phyloP scores from a whole-genome alignment of 2,329 filamentous ascomycete genomes.

The Paraphaeosphaeria sporulosa region DNA sequence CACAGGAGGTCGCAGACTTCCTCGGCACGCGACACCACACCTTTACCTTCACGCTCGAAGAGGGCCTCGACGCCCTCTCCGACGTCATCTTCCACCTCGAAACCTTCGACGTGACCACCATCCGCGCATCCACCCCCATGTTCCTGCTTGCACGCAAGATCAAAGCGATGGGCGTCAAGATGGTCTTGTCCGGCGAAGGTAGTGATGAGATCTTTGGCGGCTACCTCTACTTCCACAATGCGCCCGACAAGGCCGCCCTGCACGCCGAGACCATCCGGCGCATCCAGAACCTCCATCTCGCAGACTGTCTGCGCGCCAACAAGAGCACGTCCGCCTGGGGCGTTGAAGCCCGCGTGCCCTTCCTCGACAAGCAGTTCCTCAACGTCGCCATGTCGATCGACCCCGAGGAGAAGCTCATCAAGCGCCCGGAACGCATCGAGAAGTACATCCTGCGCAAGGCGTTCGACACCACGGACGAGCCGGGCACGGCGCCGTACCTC shows the following conservation, averaged over 20 bases:
- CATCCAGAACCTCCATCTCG: conserved; percentile 93
- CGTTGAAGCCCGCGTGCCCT: conserved; percentile 95
- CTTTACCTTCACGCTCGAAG: conserved; percentile 97
- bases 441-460: conserved; percentile 99
- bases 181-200: conserved; percentile 96
- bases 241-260: conserved; percentile 89
- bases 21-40: conserved; percentile 97
- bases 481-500: conserved; percentile 82
- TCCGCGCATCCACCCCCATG: conserved; percentile 98
- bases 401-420: conserved; percentile 95
- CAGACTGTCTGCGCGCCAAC: conserved; percentile 98
- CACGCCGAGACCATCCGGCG: conserved; percentile 93
- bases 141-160: conserved; percentile 98
- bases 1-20: conserved; percentile 92
- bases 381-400: conserved; percentile 93
- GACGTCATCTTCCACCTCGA: conserved; percentile 99
- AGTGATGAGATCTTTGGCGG: conserved; percentile 98
- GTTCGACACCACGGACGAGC: conserved; percentile 91
- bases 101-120: conserved; percentile 97
- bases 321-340: conserved; percentile 99
- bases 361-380: conserved; percentile 97
- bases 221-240: conserved; percentile 97
- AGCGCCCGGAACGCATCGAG: conserved; percentile 78
- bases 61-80: conserved; percentile 93
- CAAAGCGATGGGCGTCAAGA: conserved; percentile 99